Evolutionary conservation across 2,329 filamentous ascomycete genomes (phyloP), one percentile per base, ranked within the genome.

Genomic region (Metarhizium album): DNA sequence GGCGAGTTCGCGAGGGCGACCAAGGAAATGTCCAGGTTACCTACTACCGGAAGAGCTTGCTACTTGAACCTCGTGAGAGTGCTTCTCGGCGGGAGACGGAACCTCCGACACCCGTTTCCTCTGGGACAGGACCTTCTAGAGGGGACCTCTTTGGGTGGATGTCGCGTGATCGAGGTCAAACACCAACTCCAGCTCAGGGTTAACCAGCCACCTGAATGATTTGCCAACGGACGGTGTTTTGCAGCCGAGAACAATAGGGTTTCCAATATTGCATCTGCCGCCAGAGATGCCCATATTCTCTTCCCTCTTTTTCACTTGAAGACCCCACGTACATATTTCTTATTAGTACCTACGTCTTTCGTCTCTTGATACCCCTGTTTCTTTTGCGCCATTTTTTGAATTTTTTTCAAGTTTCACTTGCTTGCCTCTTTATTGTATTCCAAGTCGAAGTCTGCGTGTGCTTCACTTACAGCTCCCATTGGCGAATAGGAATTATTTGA

Each of bases 21-120:
- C 64, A 73, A 60, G 64, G 73, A 59, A 82, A 79, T 46, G 74
- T 78, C n/a, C 78, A 82, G 62, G 74, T 80, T 53, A 74, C 67
- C 38, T 79, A 82, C 64, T 94, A 95, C 67, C 83, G 90, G 57
- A 89, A 91, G 62, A 94, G 88, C 53, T 74, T 95, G 43, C 70
- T 90, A 27, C 76, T 95, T 23, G 90, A 96, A 65, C 90, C 90
- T 9, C 76, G 84, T 45, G 83, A 86, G 61, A 67, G 61, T 22
- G 54, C 59, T 4, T 57, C 64, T 45, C 64, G 65, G 14, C 59
- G 62, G 43, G 57, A 67, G 50, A 58, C 52, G 52, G 71, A 61
- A 58, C 67, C 52, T 24, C 65, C 58, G 55, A 70, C 55, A 48
- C 60, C 57, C 2, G 57, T 63, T 13, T 58, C 60, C 31, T 59